These are phyloP conservation scores for Mucor circinelloides DNA, from an alignment of 371 early-diverging fungal species.

Conservation along the genomic window DNA sequence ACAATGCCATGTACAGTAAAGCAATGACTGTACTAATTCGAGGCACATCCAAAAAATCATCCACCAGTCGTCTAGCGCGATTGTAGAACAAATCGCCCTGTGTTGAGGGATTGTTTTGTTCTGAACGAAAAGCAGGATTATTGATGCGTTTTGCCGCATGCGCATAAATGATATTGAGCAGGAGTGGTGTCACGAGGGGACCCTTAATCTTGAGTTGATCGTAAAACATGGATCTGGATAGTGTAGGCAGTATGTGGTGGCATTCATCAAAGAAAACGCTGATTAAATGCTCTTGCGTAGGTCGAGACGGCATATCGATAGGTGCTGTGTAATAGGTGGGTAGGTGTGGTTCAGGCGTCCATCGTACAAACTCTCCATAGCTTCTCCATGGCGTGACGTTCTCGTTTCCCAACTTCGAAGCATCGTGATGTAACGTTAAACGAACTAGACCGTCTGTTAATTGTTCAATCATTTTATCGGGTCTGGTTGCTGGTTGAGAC, in stretches of 20 bases:
- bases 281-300: conserved; percentile 42
- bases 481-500: conserved; percentile 23
- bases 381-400: conserved; percentile 32
- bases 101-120: conserved; percentile 19
- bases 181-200: conserved; percentile 42
- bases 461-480: conserved; percentile 51
- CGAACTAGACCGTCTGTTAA: conserved; percentile 41
- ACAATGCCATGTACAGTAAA: conserved; percentile 44
- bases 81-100: conserved; percentile 42
- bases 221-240: conserved; percentile 44
- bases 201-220: conserved; percentile 50
- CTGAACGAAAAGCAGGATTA: conserved; percentile 27
- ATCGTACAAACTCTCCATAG: conserved; percentile 27
- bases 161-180: conserved; percentile 50
- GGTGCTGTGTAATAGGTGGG: conserved; percentile 32
- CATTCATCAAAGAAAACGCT: conserved; percentile 41
- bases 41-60: conserved; percentile 51
- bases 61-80: conserved; percentile 43
- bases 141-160: conserved; percentile 41
- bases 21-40: conserved; percentile 52
- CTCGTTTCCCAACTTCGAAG: conserved; percentile 21
- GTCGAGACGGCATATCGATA: conserved; percentile 45
- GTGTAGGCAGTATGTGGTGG: conserved; percentile 32
- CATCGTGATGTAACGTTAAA: conserved; percentile 35
- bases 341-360: conserved; percentile 34